phyloP scores from a whole-genome alignment of 1,284 basidiomycete species.

The Ganoderma meredithae region DNA sequence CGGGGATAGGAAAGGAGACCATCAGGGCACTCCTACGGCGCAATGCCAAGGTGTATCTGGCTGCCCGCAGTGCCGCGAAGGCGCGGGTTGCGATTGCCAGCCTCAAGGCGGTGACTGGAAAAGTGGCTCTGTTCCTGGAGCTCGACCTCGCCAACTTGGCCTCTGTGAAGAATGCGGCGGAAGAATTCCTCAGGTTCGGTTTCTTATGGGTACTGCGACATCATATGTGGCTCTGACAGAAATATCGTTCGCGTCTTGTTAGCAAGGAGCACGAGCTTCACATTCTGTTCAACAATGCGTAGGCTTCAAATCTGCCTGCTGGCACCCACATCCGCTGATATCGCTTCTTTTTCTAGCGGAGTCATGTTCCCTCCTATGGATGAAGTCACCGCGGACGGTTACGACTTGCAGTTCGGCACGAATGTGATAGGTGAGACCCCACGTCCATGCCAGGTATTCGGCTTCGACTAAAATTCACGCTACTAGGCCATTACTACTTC shows the following conservation, averaged over 20 bases:
- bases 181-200: slow-evolving; percentile 43
- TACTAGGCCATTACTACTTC: slow-evolving; percentile 45
- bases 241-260: neutral
- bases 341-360: slow-evolving; percentile 43
- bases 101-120: slow-evolving; percentile 46
- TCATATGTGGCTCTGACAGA: neutral
- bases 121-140: slow-evolving; percentile 51
- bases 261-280: slow-evolving; percentile 56
- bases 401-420: slow-evolving; percentile 59
- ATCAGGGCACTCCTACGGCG: slow-evolving; percentile 14
- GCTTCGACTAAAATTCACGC: neutral
- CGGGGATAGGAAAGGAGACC: slow-evolving; percentile 47
- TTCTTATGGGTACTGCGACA: neutral
- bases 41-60: slow-evolving; percentile 36
- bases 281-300: slow-evolving; percentile 63
- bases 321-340: slow-evolving; percentile 18
- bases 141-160: slow-evolving; percentile 57
- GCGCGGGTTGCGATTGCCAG: slow-evolving; percentile 52
- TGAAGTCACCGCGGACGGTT: slow-evolving; percentile 52
- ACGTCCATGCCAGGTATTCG: neutral
- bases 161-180: slow-evolving; percentile 50
- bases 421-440: slow-evolving; percentile 46
- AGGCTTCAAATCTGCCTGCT: slow-evolving; percentile 24
- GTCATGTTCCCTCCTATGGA: slow-evolving; percentile 52
- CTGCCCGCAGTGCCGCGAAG: slow-evolving; percentile 37